A percentile compares a stretch with the other conserved stretches of the same genome.
These are phyloP conservation scores for Eustoma russellianum DNA, from an alignment of 257 asterid species.

Conservation along the genomic window DNA sequence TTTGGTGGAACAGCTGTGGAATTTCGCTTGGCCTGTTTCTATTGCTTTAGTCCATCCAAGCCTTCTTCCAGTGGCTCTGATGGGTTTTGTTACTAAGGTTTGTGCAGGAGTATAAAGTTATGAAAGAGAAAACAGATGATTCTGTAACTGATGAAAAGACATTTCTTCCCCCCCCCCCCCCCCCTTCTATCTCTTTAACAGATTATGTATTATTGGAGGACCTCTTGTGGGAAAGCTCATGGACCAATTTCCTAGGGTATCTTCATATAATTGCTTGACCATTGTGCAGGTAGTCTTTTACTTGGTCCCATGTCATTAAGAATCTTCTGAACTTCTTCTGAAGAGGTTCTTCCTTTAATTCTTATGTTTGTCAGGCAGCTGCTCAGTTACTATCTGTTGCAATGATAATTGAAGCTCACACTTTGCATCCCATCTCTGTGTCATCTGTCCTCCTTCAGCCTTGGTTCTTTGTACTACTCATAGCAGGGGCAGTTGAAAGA, in stretches of 20 bases:
- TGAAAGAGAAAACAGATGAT: constrained; percentile 5
- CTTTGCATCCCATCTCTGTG: constrained; percentile 27
- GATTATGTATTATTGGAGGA: constrained; percentile 91
- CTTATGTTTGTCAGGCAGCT: constrained; percentile 52
- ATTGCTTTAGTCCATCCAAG: constrained; percentile 86
- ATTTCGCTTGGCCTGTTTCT: constrained; percentile 92
- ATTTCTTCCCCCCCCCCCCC: too few species aligned
- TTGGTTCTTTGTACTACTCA: constrained; percentile 72
- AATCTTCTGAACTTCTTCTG: constrained; percentile 8
- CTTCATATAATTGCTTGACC: constrained; percentile 66
- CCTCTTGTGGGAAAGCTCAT: constrained; percentile 86
- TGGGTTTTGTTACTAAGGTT: constrained; percentile 84
- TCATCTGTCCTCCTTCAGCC: constrained; percentile 66
- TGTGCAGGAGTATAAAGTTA: not conserved
- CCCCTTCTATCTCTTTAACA: constrained; percentile 30
- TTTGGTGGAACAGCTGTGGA: constrained; percentile 97
- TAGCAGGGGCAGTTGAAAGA: constrained; percentile 82
- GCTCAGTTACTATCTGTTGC: constrained; percentile 85
- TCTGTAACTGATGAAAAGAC: constrained; percentile 12
- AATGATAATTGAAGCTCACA: constrained; percentile 76
- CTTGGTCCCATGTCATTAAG: constrained; percentile 6
- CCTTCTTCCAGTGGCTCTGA: constrained; percentile 91
- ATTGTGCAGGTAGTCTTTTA: constrained; percentile 52
- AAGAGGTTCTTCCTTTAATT: constrained; percentile 12
- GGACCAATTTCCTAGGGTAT: constrained; percentile 89